A percentile compares a stretch with the other conserved stretches of the same genome.
Evolutionary conservation across 257 asterid genomes (phyloP).

Genomic region (Plantago elongata): DNA sequence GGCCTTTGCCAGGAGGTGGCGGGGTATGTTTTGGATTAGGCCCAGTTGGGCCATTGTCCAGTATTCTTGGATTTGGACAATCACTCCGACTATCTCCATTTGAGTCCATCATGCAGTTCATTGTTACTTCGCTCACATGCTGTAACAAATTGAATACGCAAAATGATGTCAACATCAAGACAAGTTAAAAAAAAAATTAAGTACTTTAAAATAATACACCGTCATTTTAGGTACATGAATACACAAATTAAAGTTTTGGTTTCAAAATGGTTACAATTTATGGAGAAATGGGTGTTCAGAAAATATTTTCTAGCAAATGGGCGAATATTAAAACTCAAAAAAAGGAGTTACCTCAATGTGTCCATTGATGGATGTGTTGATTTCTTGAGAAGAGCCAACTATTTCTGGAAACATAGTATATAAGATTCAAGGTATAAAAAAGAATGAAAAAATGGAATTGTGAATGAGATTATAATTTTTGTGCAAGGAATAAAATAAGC

Average conservation of each 20-base stretch:
- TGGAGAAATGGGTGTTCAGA: too few species aligned
- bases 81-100: background rate
- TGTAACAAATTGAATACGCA: background rate
- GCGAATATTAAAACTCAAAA: background rate
- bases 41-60: constrained; percentile 26
- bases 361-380: background rate
- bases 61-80: background rate
- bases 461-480: too few species aligned
- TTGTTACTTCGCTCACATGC: constrained; percentile 2
- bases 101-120: background rate
- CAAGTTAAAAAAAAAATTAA: too few species aligned
- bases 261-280: too few species aligned
- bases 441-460: background rate
- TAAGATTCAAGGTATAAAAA: background rate
- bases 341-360: background rate
- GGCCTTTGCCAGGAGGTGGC: too few species aligned
- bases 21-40: background rate
- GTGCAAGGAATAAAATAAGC: too few species aligned
- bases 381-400: background rate
- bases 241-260: too few species aligned
- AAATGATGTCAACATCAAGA: too few species aligned
- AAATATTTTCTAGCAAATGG: too few species aligned
- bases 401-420: background rate
- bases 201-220: too few species aligned
- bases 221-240: too few species aligned